Conservation (phyloP, 805 yeast species). For the Candida ponderosae region DNA sequence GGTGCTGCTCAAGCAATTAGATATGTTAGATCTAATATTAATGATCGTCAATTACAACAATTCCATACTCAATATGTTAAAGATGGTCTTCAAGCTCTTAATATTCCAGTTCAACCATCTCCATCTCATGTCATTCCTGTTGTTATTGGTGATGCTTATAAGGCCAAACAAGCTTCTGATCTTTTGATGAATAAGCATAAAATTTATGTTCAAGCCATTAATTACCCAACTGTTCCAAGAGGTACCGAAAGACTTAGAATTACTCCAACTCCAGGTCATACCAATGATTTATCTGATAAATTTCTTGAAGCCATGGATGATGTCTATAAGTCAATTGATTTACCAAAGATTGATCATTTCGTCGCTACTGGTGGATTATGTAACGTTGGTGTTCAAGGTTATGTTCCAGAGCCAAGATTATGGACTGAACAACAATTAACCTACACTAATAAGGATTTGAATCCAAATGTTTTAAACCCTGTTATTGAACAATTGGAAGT, state of each 20-base stretch:
- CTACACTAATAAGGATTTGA: constrained; percentile 55
- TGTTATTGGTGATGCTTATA: constrained; percentile 87
- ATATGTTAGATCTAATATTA: constrained; percentile 69
- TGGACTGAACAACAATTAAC: constrained; percentile 83
- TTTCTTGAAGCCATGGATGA: constrained; percentile 73
- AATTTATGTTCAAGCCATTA: constrained; percentile 96
- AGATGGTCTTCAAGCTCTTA: constrained; percentile 53
- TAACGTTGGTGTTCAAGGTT: constrained; percentile 67
- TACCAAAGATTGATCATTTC: constrained; percentile 77
- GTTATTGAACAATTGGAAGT: constrained; percentile 56
- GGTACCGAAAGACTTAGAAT: constrained; percentile 95
- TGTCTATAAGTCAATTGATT: constrained; percentile 66
- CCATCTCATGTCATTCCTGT: constrained; percentile 97
- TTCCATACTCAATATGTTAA: constrained; percentile 80
- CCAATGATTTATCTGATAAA: constrained; percentile 63
- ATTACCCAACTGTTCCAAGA: constrained; percentile 94
- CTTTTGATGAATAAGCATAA: constrained; percentile 72
- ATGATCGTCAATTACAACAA: constrained; percentile 81
- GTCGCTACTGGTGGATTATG: constrained; percentile 77
- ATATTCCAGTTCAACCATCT: constrained; percentile 94
- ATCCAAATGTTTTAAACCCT: constrained; percentile 60
- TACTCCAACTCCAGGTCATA: constrained; percentile 99
- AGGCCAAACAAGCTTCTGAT: constrained; percentile 89
- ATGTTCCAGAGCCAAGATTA: constrained; percentile 47
- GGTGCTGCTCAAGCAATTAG: constrained; percentile 87